These are phyloP conservation scores for Porphyra umbilicalis DNA, from an alignment of 31 red algal genomes.

Conservation along the genomic window DNA sequence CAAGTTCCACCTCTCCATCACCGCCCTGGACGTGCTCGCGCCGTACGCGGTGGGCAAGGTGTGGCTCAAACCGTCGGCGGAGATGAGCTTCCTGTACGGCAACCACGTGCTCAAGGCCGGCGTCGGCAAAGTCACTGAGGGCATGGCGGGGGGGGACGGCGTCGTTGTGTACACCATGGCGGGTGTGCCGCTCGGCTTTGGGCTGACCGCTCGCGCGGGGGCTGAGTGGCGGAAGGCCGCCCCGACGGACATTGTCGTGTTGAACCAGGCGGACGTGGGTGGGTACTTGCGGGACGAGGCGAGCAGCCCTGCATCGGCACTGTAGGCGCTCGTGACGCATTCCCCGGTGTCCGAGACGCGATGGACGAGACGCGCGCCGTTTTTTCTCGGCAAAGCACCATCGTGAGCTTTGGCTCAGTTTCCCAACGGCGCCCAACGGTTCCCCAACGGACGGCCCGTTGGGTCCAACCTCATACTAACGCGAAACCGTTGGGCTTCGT, in stretches of 20 bases:
- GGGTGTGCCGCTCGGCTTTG: slow-evolving; percentile 89
- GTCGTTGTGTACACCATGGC: slow-evolving; percentile 90
- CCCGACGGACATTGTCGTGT: slow-evolving; percentile 84
- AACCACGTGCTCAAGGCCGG: slow-evolving; percentile 92
- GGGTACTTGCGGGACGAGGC: slow-evolving; percentile 86
- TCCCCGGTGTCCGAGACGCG: no score
- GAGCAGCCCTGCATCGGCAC: slow-evolving; percentile 54
- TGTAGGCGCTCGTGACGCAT: no score
- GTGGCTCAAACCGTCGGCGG: slow-evolving; percentile 85
- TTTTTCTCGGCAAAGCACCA: no score
- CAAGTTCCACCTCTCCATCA: slow-evolving; percentile 90
- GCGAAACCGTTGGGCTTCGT: no score
- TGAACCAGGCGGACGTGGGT: slow-evolving; percentile 93
- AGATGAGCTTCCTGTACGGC: slow-evolving; percentile 96
- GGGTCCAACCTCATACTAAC: no score
- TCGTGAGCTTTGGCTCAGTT: no score
- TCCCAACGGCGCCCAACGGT: no score
- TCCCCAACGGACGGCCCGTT: no score
- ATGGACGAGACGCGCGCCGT: no score
- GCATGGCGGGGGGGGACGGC: slow-evolving; percentile 42
- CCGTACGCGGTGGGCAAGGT: slow-evolving; percentile 67
- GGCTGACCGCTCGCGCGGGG: slow-evolving; percentile 65
- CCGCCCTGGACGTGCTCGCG: slow-evolving; percentile 59
- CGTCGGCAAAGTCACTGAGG: slow-evolving; percentile 73
- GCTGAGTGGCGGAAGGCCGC: slow-evolving; percentile 72